Evolutionary conservation across 768 basidiomycete genomes (phyloP), one percentile per base, ranked within the genome.

Genomic region (Epithele typhae): DNA sequence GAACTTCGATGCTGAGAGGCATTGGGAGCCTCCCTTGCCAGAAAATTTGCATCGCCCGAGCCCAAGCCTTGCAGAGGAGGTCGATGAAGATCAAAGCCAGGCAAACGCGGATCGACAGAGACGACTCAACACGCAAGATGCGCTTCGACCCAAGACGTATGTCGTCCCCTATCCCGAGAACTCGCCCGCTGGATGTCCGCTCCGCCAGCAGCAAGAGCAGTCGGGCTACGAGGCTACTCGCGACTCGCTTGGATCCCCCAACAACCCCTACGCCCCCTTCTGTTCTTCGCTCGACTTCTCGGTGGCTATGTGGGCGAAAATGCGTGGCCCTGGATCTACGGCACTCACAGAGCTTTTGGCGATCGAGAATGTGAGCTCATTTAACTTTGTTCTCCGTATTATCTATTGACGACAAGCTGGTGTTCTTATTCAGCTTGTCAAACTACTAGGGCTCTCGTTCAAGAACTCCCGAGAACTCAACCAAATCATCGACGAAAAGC

Each of bases 221-320:
- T 11, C 25, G 7, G 21, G 11, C 5, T 32, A 30, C 19, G 8
- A 46, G 27, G 2, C 25, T 3, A 27, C 4, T n/a, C n/a, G n/a
- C n/a, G n/a, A n/a, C n/a, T n/a, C n/a, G n/a, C n/a, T n/a, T n/a
- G n/a, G n/a, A n/a, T n/a, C n/a, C n/a, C n/a, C n/a, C n/a, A n/a
- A n/a, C n/a, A n/a, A 54, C 23, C 36, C 37, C 1, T 57, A 50
- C 25, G 61, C 65, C 8, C 72, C 66, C 0, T 74, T 74, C 52
- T 11, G 19, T 0, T 68, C 67, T 0, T 35, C 63, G 33, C 21
- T 70, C 1, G 69, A 73, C 27, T 75, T 67, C 68, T 67, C 70
- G 52, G 32, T 73, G 11, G 71, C 66, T 1, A 42, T 50, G n/a
- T 73, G 73, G 71, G 70, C 67, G 0, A 73, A 73, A 44, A 48